Evolutionary conservation across 1,139 yeast species (phyloP).

Genomic region (Geotrichum histeridarum): DNA sequence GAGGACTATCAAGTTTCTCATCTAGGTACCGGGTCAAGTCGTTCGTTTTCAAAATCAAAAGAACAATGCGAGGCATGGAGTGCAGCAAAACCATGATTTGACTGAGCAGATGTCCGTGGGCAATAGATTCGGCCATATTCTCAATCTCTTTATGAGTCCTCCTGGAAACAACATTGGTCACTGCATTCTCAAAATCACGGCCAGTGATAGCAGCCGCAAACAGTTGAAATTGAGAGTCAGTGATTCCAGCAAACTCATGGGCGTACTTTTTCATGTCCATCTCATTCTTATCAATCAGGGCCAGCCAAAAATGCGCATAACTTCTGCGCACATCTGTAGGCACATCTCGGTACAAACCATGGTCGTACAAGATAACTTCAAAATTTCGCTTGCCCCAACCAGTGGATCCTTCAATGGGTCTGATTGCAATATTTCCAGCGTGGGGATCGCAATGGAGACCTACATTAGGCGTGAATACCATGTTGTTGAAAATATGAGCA

Average conservation of each 20-base stretch:
- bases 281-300: constrained; percentile 67
- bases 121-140: constrained; percentile 59
- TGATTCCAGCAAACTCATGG: constrained; percentile 71
- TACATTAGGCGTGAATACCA: constrained; percentile 91
- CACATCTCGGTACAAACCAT: constrained; percentile 85
- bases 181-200: constrained; percentile 65
- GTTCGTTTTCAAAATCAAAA: constrained; percentile 85
- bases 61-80: constrained; percentile 75
- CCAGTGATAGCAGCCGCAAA: constrained; percentile 96
- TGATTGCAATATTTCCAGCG: constrained; percentile 89
- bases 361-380: constrained; percentile 88
- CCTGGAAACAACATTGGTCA: constrained; percentile 52
- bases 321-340: constrained; percentile 71
- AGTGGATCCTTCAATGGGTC: constrained; percentile 36
- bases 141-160: constrained; percentile 56
- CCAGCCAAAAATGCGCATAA: constrained; percentile 90
- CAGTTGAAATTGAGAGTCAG: constrained; percentile 70
- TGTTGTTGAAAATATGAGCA: constrained; percentile 84
- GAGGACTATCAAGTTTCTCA: constrained; percentile 72
- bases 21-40: constrained; percentile 87
- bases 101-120: constrained; percentile 54
- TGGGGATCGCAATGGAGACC: constrained; percentile 97
- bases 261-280: constrained; percentile 68
- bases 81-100: constrained; percentile 77
- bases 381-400: constrained; percentile 59